phyloP scores from a whole-genome alignment of 1,284 basidiomycete species.

The Tilletia indica region DNA sequence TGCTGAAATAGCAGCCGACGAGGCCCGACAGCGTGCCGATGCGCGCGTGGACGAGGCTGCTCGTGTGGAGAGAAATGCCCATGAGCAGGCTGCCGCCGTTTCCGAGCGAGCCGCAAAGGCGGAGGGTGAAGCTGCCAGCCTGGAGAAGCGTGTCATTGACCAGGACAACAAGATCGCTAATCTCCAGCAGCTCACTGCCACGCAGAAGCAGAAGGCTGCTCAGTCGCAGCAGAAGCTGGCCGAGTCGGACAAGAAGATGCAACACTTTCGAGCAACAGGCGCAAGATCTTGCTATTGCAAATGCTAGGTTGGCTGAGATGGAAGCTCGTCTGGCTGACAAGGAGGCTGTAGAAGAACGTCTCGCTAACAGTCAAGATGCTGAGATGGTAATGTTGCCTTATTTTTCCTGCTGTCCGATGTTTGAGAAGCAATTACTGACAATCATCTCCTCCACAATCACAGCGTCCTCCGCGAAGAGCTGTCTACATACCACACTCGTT shows the following conservation, averaged over 20 bases:
- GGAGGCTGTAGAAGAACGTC: conserved; percentile 24
- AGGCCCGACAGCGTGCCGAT: conserved; percentile 26
- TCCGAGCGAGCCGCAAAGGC: conserved; percentile 34
- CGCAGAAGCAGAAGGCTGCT: conserved; percentile 50
- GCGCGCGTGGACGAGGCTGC: conserved; percentile 23
- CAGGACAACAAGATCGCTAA: conserved; percentile 44
- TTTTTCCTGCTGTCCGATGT: background rate
- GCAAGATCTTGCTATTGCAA: conserved; percentile 25
- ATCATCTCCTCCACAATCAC: background rate
- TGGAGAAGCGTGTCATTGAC: conserved; percentile 40
- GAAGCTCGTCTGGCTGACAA: conserved; percentile 28
- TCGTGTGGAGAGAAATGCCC: conserved; percentile 22
- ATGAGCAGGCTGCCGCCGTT: conserved; percentile 25
- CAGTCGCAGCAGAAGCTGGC: conserved; percentile 38
- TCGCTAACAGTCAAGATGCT: conserved; percentile 28
- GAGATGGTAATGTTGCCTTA: conserved; percentile 23
- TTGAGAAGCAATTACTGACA: background rate
- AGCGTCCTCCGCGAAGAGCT: conserved; percentile 26
- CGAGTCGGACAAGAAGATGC: conserved; percentile 37
- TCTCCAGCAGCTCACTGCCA: conserved; percentile 37
- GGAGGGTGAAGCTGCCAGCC: conserved; percentile 34
- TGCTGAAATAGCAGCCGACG: conserved; percentile 26
- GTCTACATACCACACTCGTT: conserved; percentile 31
- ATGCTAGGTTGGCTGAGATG: conserved; percentile 24
- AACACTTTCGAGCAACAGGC: conserved; percentile 34